Evolutionary conservation across 371 early-diverging fungal genomes (phyloP).

Genomic region (Nematocida sp.): DNA sequence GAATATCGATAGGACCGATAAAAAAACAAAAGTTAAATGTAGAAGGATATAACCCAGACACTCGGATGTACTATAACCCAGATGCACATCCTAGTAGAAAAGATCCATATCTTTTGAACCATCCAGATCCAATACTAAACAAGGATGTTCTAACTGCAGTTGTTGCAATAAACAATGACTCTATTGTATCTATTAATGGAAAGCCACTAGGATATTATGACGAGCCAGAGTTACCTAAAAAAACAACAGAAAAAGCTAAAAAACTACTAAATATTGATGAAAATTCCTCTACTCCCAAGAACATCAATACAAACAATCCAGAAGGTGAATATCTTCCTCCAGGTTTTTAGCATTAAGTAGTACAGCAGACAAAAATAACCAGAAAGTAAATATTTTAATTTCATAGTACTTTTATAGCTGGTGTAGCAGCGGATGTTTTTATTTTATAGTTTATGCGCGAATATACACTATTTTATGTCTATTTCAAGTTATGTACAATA

Average conservation of each 20-base stretch:
- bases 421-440: no score
- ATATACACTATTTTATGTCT: no score
- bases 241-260: neutral
- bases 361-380: no score
- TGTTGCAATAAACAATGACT: neutral
- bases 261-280: neutral
- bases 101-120: neutral
- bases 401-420: no score
- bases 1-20: neutral
- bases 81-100: neutral
- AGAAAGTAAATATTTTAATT: no score
- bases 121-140: neutral
- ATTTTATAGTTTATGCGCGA: no score
- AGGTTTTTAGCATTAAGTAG: neutral
- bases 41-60: neutral
- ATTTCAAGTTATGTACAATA: no score
- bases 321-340: neutral
- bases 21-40: neutral
- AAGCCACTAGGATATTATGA: constrained; percentile 15
- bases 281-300: neutral
- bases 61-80: neutral
- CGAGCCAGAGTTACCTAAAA: neutral
- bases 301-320: neutral
- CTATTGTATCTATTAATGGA: neutral
- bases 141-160: neutral